Evolutionary conservation across 1,284 basidiomycete genomes (phyloP).

Genomic region (Microbotryum scabiosae): DNA sequence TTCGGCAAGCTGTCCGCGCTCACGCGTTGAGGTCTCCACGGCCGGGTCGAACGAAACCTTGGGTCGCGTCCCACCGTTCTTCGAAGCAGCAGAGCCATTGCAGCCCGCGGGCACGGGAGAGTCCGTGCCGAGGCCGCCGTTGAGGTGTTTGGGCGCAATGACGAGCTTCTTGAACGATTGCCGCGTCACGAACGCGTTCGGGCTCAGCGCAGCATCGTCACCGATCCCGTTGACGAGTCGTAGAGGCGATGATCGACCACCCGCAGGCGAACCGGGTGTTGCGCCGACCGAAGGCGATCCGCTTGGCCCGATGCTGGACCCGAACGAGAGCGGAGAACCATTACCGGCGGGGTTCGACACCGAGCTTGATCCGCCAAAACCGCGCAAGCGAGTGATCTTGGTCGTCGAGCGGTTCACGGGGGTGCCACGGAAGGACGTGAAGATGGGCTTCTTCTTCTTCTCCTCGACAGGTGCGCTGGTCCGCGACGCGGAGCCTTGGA

Average conservation of each 20-base stretch:
- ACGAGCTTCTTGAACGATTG: slow-evolving; percentile 93
- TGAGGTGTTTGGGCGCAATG: slow-evolving; percentile 54
- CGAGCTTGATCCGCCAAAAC: slow-evolving; percentile 40
- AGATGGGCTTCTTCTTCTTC: slow-evolving; percentile 45
- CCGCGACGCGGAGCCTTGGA: slow-evolving; percentile 40
- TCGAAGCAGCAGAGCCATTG: slow-evolving; percentile 1
- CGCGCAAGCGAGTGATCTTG: slow-evolving; percentile 44
- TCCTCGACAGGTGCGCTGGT: slow-evolving; percentile 36
- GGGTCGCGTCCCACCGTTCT: not conserved
- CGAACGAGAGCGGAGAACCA: slow-evolving; percentile 25
- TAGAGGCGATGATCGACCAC: slow-evolving; percentile 18
- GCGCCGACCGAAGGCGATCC: slow-evolving; percentile 30
- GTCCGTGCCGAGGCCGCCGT: slow-evolving; percentile 35
- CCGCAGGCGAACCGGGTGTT: slow-evolving; percentile 7
- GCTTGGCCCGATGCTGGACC: slow-evolving; percentile 21
- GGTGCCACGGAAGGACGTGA: slow-evolving; percentile 38
- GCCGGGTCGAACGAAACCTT: slow-evolving; percentile 4
- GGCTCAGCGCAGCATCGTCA: slow-evolving; percentile 46
- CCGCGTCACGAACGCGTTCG: slow-evolving; percentile 57
- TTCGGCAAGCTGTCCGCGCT: too few species aligned
- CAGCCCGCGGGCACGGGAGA: slow-evolving; percentile 17
- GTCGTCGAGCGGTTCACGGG: slow-evolving; percentile 39
- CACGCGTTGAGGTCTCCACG: too few species aligned
- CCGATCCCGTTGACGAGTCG: slow-evolving; percentile 47
- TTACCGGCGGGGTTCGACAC: slow-evolving; percentile 23